Conservation (phyloP, 371 early-diverging fungal species). For the Funneliformis caledonium region DNA sequence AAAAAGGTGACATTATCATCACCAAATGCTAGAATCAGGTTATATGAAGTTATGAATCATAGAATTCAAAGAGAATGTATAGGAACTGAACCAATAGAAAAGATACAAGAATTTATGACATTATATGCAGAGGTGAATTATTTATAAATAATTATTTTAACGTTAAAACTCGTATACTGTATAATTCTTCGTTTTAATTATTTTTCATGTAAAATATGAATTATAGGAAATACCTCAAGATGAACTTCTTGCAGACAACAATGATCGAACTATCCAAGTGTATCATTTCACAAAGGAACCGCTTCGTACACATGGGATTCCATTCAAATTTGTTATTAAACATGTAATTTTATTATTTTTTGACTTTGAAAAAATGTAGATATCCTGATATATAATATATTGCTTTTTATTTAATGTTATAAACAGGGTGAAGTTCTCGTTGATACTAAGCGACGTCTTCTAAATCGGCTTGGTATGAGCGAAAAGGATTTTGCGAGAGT, state of each 20-base stretch:
- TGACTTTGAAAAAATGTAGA: background rate
- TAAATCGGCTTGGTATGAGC: slow-evolving; percentile 70
- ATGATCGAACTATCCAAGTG: slow-evolving; percentile 62
- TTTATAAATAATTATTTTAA: background rate
- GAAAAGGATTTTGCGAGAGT: slow-evolving; percentile 90
- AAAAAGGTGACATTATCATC: slow-evolving; percentile 53
- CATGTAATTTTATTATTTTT: slow-evolving; percentile 49
- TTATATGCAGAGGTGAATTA: slow-evolving; percentile 46
- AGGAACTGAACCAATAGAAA: slow-evolving; percentile 50
- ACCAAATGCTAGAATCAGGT: slow-evolving; percentile 48
- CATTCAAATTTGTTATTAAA: slow-evolving; percentile 76
- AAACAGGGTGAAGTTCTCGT: slow-evolving; percentile 69
- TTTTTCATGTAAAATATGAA: background rate
- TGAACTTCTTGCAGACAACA: slow-evolving; percentile 53
- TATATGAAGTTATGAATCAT: slow-evolving; percentile 52
- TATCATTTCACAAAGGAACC: slow-evolving; percentile 79
- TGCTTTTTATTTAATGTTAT: background rate
- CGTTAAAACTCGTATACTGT: background rate
- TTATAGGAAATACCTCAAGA: slow-evolving; percentile 68
- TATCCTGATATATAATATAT: no score
- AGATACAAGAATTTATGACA: slow-evolving; percentile 41
- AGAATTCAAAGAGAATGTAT: slow-evolving; percentile 52
- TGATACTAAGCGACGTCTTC: slow-evolving; percentile 75
- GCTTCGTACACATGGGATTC: slow-evolving; percentile 75
- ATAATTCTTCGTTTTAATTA: background rate